Base-by-base conservation (phyloP, 768 basidiomycete species). In the Boletus edulis region DNA sequence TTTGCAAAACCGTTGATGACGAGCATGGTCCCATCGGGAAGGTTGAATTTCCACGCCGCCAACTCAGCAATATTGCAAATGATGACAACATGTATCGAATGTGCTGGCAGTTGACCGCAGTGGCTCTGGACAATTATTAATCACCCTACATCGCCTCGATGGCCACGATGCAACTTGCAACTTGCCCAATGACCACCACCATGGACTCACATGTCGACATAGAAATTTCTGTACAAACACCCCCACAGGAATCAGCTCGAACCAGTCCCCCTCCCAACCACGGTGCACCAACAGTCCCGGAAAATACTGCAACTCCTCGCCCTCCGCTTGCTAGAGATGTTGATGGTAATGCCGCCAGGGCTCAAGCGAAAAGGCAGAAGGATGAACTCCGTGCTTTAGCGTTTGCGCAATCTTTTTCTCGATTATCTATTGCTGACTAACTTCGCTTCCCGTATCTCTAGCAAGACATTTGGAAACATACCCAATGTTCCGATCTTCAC, bases 381-480 rank as follows among this genome's bases (percentile, higher is more conserved):
- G 11, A 9, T 0, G 11, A 34, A 17, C 24, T 65, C 14, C 0
- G 29, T 7, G 27, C 4, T 0, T 32, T 56, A 11, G 12, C 49
- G 62, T 59, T 12, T 35, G 34, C 12, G 14, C 34, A n/a, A 6
- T 31, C 17, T 34, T 41, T 39, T 22, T 22, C 40, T 22, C 31
- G 20, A 46, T 50, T 15, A 22, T 37, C 24, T 10, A 54, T 48
- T 43, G 14, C 8, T 34, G 8, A 4, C 20, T 14, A 22, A 56
- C 24, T 17, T 29, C 11, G 5, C 42, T 22, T 24, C 27, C 27
- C 9, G 31, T 47, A 5, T 41, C 35, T 10, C 12, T 45, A 70
- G 68, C 24, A 56, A 51, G 48, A 56, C 29, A 1, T 69, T 68
- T 18, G 70, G 68, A 14, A 29, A 54, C 35, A 70, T 71, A 20